Percentiles rank a stretch among this genome's conserved stretches.
Conservation (phyloP, 768 basidiomycete genomes). For the Xerocomellus chrysenteron region DNA sequence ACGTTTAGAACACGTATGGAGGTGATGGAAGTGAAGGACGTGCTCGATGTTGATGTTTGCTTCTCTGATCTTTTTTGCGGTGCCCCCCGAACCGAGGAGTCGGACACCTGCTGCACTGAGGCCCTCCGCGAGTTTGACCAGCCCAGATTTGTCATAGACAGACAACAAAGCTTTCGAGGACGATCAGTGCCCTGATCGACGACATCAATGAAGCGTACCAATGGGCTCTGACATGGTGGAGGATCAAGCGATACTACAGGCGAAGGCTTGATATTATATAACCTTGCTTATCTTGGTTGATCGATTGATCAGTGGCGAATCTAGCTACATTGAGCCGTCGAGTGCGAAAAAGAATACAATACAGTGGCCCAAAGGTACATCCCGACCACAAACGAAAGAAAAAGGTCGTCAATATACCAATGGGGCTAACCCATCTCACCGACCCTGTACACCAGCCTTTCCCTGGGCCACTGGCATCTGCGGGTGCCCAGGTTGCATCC, state of each 20-base stretch:
- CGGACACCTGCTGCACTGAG: conserved; percentile 79
- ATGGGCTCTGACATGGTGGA: conserved; percentile 28
- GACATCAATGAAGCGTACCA: conserved; percentile 18
- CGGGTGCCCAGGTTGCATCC: conserved; percentile 29
- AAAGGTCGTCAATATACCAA: conserved; percentile 5
- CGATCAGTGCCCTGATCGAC: background rate
- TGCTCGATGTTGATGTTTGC: conserved; percentile 89
- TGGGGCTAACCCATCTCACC: conserved; percentile 21
- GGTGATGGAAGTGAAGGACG: conserved; percentile 34
- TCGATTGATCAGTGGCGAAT: conserved; percentile 4
- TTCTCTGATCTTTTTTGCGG: conserved; percentile 96
- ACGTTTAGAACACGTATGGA: conserved; percentile 7
- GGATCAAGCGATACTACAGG: conserved; percentile 6
- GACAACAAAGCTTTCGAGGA: conserved; percentile 73
- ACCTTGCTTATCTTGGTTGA: conserved; percentile 16
- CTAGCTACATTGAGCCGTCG: conserved; percentile 2
- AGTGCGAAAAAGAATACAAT: conserved; percentile 2
- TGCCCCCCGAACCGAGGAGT: conserved; percentile 93
- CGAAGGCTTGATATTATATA: conserved; percentile 2
- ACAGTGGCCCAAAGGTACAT: conserved; percentile 12
- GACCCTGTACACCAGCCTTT: conserved; percentile 35
- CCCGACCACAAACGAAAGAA: conserved; percentile 1
- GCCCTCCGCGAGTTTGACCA: conserved; percentile 87
- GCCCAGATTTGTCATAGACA: conserved; percentile 92
- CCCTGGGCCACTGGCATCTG: conserved; percentile 33